Base-by-base conservation (phyloP, 2,329 filamentous ascomycete species). In the Monosporascus sp. region DNA sequence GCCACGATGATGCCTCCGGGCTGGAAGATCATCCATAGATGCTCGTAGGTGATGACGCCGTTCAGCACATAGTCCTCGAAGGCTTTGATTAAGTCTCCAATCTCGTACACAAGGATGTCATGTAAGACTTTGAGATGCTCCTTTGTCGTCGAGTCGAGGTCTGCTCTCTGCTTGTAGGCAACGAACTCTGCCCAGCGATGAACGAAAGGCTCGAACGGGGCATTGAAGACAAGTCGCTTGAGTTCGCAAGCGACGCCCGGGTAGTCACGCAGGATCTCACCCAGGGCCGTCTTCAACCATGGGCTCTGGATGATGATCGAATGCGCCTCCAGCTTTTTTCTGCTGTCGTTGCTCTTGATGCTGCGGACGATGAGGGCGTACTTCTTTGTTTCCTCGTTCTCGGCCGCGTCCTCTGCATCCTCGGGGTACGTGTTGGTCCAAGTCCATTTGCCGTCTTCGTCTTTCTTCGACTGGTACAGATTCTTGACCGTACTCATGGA, bases 271-370 rank as follows among this genome's bases (percentile, higher is more conserved):
- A 87, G 72, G 7, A 86, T 74, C 11, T 77, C 73, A 9, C 71
- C 71, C 0, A 89, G 73, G 5, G 81, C 75, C 2, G 73, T 71
- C 67, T 84, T 85, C 44, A 89, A 69, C 51, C 77, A 72, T 1
- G 83, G 81, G 20, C 80, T 85, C 66, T 89, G 85, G 6, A 88
- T 70, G 45, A 86, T 75, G 54, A 89, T 79, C 47, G 81, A 84
- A 61, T 87, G 76, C 24, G 86, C 76, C 51, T 80, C 71, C 34
- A 86, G 76, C 46, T 80, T 81, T 65, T 84, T 85, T 52, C 79
- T 76, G 27, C 81, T 79, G 63, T 86, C 79, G 47, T 75, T 76
- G 60, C 77, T 77, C 67, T 79, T 82, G 52, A 76, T 72, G 62
- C 86, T 81, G 45, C 83, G 79, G 1, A 84, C 76, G 27, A 86